Evolutionary conservation across 306 rosid species (phyloP).

Genomic region (Vigna angularis): DNA sequence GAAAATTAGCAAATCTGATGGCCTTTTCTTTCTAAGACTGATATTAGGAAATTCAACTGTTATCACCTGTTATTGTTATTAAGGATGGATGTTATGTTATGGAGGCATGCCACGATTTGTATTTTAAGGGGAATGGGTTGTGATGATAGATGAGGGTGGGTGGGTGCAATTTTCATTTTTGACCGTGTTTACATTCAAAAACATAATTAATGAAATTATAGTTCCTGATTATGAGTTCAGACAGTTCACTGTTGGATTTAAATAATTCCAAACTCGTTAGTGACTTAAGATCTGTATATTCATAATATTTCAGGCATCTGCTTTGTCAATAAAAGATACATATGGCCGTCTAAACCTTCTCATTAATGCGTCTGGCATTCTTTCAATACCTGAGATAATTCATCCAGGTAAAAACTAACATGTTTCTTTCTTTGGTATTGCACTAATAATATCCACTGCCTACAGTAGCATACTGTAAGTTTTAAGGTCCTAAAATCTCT

Average conservation of each 20-base stretch:
- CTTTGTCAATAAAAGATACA: conserved; percentile 67
- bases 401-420: conserved; percentile 72
- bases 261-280: background rate
- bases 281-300: conserved; percentile 41
- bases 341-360: conserved; percentile 89
- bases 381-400: conserved; percentile 73
- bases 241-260: conserved; percentile 4
- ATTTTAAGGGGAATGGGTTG: background rate
- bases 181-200: background rate
- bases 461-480: background rate
- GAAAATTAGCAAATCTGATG: conserved; percentile 19
- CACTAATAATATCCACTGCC: conserved; percentile 11
- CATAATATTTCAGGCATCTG: conserved; percentile 71
- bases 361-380: conserved; percentile 91
- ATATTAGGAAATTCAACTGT: conserved; percentile 7
- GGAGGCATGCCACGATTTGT: background rate
- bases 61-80: background rate
- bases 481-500: background rate
- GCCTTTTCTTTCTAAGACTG: background rate
- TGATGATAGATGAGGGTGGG: background rate
- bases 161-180: background rate
- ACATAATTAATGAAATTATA: background rate
- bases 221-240: background rate
- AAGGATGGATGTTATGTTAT: background rate
- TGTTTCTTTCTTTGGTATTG: conserved; percentile 31